Base-by-base conservation (phyloP, 2,329 filamentous ascomycete genomes). In the Monosporascus sp. region DNA sequence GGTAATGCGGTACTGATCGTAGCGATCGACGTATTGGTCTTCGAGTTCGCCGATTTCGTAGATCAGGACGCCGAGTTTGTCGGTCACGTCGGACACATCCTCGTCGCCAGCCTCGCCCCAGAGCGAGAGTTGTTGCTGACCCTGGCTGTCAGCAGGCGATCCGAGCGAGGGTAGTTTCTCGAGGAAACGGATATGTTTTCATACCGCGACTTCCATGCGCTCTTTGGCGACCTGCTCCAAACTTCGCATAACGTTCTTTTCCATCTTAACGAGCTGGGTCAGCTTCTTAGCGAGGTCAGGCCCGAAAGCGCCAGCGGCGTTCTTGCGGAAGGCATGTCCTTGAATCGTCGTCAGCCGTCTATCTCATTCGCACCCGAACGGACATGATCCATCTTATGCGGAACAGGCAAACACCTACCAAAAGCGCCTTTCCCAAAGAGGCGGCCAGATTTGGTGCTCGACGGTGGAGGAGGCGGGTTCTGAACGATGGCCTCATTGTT, bases 241-340 rank as follows among this genome's bases (percentile, higher is more conserved):
- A 71, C 91, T 97, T 73, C 94, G 91, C 94, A 99, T 99, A 53
- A 97, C 90, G 70, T 99, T 97, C 86, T 99, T 99, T 78, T 99
- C 94, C 94, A 99, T 99, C 84, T 99, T 99, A 59, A 99, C 94
- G 51, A 99, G 84, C 77, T 96, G 90, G 41, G 92, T 91, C 58
- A 99, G 86, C 82, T 99, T 99, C 83, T 96, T 97, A 55, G 94
- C 88, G 55, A 99, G 86, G 67, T 99, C 94, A 54, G 92, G 83
- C 58, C 84, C 82, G 61, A 91, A 91, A 64, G 88, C 86, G 62
- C 88, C 89, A 59, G 88, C 87, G 44, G 86, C 81, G 68, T 87
- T 87, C 68, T 85, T 82, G 64, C 89, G 83, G 70, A 91, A 83
- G 57, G 81, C 80, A 81, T 86, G 84, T 58, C 81, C 81, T 83